Conservation (phyloP, 176 grass and related monocot genomes). For the Saccharum officinarum region DNA sequence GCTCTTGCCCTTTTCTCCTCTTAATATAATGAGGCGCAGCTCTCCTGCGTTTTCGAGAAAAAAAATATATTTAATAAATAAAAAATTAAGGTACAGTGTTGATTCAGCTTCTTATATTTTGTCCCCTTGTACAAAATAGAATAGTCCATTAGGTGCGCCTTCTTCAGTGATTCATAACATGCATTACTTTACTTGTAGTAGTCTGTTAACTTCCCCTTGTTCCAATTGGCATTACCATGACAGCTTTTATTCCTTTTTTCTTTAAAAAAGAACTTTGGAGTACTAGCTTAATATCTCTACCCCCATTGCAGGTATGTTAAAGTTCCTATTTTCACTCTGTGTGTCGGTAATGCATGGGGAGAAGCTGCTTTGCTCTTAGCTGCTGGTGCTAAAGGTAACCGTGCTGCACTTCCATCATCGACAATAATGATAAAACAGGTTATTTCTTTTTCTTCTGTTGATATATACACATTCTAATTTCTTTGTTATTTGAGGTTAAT, state of each 20-base stretch:
- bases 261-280: not conserved
- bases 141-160: not conserved
- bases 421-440: conserved; percentile 99
- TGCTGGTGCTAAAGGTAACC: conserved; percentile 86
- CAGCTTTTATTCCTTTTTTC: not conserved
- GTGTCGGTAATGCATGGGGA: conserved; percentile 95
- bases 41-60: too few relatives aligned
- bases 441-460: conserved; percentile 34
- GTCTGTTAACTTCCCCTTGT: not conserved
- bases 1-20: too few relatives aligned
- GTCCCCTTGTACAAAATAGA: not conserved
- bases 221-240: not conserved
- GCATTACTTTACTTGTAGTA: not conserved
- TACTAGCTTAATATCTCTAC: conserved; percentile 27
- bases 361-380: conserved; percentile 92
- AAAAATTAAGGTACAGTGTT: not conserved
- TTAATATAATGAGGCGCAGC: too few relatives aligned
- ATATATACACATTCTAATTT: conserved; percentile 15
- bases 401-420: conserved; percentile 90
- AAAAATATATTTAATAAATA: not conserved
- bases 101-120: not conserved
- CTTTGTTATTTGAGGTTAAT: conserved; percentile 12
- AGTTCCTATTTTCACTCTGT: conserved; percentile 91
- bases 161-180: not conserved
- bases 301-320: conserved; percentile 56